Conservation (phyloP, 1,284 basidiomycete species). For the Boletus holoroseus region DNA sequence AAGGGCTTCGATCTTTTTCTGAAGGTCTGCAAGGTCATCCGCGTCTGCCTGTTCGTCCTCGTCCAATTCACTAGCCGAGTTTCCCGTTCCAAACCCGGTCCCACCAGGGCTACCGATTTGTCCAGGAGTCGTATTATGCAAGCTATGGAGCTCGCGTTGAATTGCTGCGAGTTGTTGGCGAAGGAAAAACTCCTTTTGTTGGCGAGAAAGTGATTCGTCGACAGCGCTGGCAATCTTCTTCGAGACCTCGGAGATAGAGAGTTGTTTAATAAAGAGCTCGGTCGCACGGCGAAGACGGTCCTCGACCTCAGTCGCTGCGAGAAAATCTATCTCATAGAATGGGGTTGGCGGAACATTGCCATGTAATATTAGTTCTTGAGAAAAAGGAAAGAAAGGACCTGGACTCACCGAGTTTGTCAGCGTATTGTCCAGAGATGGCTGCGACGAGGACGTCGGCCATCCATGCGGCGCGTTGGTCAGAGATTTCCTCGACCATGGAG, state of each 20-base stretch:
- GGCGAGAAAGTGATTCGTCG: constrained; percentile 71
- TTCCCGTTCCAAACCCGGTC: constrained; percentile 18
- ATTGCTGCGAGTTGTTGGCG: constrained; percentile 87
- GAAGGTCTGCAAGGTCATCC: constrained; percentile 73
- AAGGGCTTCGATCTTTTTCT: constrained; percentile 76
- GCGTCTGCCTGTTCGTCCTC: constrained; percentile 73
- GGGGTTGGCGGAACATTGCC: constrained; percentile 4
- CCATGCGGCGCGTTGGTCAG: constrained; percentile 55
- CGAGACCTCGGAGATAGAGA: constrained; percentile 69
- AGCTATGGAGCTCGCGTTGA: constrained; percentile 73
- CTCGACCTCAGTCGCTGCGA: constrained; percentile 51
- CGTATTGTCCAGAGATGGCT: constrained; percentile 56
- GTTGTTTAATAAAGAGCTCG: constrained; percentile 63
- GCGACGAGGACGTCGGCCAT: constrained; percentile 71
- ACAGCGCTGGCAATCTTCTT: constrained; percentile 74
- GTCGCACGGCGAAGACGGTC: constrained; percentile 60
- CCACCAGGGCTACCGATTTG: constrained; percentile 11
- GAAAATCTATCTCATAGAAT: constrained; percentile 46
- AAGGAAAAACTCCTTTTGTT: constrained; percentile 78
- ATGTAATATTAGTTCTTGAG: neutral
- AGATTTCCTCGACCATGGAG: constrained; percentile 58
- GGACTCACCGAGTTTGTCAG: constrained; percentile 62
- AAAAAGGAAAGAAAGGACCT: neutral
- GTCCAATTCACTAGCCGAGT: constrained; percentile 47
- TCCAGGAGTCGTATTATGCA: constrained; percentile 36